Percentiles rank a stretch among this genome's conserved stretches.
Evolutionary conservation across 2,329 filamentous ascomycete species (phyloP).

Genomic region (Neonectria coccinea): DNA sequence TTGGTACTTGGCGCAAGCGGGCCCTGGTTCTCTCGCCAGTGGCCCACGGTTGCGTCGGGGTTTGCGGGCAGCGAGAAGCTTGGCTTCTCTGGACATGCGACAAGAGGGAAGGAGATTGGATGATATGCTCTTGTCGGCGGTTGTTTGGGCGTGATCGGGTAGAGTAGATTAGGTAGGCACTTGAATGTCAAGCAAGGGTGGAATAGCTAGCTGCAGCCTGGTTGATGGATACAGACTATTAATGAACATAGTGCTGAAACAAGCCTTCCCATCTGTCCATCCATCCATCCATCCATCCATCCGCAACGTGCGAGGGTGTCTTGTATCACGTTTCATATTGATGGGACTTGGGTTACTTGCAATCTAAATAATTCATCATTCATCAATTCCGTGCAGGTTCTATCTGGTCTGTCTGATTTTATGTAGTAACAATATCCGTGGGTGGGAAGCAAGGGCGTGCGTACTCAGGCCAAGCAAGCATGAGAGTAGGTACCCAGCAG

Average conservation of each 20-base stretch:
- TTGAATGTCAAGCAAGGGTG: slow-evolving; percentile 30
- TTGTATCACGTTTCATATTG: slow-evolving; percentile 20
- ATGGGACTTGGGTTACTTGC: slow-evolving; percentile 10
- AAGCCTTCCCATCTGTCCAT: slow-evolving; percentile 1
- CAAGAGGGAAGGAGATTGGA: slow-evolving; percentile 31
- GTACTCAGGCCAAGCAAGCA: not conserved
- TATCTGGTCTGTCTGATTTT: slow-evolving; percentile 5
- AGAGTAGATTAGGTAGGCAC: slow-evolving; percentile 38
- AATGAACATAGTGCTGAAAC: slow-evolving; percentile 47
- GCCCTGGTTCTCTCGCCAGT: slow-evolving; percentile 35
- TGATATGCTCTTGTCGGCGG: slow-evolving; percentile 29
- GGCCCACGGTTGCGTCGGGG: slow-evolving; percentile 34
- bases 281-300: not conserved
- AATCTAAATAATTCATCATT: slow-evolving; percentile 20
- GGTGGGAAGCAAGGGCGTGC: not conserved
- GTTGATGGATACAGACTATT: slow-evolving; percentile 44
- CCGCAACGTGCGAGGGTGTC: slow-evolving; percentile 12
- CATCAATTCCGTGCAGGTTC: slow-evolving; percentile 11
- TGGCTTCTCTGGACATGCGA: slow-evolving; percentile 20
- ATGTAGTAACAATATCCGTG: slow-evolving; percentile 6
- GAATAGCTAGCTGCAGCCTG: slow-evolving; percentile 24
- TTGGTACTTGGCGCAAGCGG: slow-evolving; percentile 49
- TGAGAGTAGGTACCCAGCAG: slow-evolving; percentile 14
- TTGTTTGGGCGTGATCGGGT: slow-evolving; percentile 27
- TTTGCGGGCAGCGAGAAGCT: slow-evolving; percentile 22